Conservation (phyloP, 495 filamentous ascomycete genomes). For the Entonaema liquescens region DNA sequence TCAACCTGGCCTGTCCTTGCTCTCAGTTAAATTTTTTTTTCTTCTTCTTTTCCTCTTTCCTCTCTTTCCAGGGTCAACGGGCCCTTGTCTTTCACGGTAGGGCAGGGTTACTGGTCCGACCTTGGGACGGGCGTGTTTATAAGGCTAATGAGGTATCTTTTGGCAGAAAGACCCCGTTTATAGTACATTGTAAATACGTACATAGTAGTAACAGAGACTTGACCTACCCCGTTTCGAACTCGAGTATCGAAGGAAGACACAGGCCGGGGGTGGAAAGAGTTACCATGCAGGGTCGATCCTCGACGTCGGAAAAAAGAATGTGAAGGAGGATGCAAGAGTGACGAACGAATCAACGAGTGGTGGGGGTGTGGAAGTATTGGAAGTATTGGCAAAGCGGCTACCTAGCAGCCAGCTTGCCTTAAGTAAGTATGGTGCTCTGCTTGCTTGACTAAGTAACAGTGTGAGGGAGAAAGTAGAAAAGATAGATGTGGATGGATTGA, state of each 20-base stretch:
- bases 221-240: conserved; percentile 44
- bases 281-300: conserved; percentile 48
- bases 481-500: conserved; percentile 38
- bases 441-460: conserved; percentile 33
- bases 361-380: conserved; percentile 44
- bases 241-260: conserved; percentile 40
- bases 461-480: conserved; percentile 12
- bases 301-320: conserved; percentile 42
- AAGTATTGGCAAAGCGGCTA: conserved; percentile 44
- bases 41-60: conserved; percentile 15
- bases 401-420: conserved; percentile 32
- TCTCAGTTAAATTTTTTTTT: conserved; percentile 30
- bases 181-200: conserved; percentile 29
- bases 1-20: conserved; percentile 43
- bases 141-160: conserved; percentile 43
- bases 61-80: conserved; percentile 30
- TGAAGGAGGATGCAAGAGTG: conserved; percentile 44
- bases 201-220: conserved; percentile 18
- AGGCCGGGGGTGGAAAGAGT: conserved; percentile 39
- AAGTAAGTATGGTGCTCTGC: conserved; percentile 27
- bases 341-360: conserved; percentile 43
- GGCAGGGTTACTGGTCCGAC: conserved; percentile 43
- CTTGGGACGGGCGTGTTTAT: conserved; percentile 46
- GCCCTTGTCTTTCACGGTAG: conserved; percentile 31
- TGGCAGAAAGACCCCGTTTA: conserved; percentile 40